These are phyloP conservation scores for Cyclotella choctawhatcheeana DNA, from an alignment of 108 stramenopile genomes.

Conservation along the genomic window DNA sequence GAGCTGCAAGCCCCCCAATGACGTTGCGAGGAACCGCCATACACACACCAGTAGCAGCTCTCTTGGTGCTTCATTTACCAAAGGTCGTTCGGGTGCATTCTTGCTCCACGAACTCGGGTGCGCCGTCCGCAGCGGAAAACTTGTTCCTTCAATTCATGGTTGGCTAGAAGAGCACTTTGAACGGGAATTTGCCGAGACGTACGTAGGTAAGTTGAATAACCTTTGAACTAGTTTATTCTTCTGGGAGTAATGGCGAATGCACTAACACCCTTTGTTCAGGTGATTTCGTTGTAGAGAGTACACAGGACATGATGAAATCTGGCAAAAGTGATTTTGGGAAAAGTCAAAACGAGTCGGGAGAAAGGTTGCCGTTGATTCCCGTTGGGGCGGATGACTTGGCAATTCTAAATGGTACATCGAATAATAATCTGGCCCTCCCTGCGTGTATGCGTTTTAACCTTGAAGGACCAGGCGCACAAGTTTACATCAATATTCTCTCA, in stretches of 20 bases:
- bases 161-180: constrained; percentile 42
- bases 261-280: constrained; percentile 34
- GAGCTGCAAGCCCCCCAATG: constrained; percentile 37
- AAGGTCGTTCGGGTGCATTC: constrained; percentile 44
- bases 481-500: constrained; percentile 50
- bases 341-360: constrained; percentile 7
- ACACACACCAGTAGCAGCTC: background rate
- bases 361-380: constrained; percentile 16
- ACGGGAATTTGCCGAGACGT: constrained; percentile 41
- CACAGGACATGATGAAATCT: background rate
- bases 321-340: constrained; percentile 9
- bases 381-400: constrained; percentile 26
- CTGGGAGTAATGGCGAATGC: too few species aligned
- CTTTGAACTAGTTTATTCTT: too few species aligned
- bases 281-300: constrained; percentile 39
- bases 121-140: constrained; percentile 54
- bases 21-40: background rate
- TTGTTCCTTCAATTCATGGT: constrained; percentile 24
- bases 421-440: constrained; percentile 16
- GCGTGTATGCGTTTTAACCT: constrained; percentile 49
- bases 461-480: constrained; percentile 13
- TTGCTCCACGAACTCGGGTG: constrained; percentile 51
- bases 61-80: constrained; percentile 10
- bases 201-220: too few species aligned
- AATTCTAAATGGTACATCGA: constrained; percentile 34